Evolutionary conservation across 1,139 yeast species (phyloP), one percentile per base, ranked within the genome.

Genomic region (Candida tunisiensis): DNA sequence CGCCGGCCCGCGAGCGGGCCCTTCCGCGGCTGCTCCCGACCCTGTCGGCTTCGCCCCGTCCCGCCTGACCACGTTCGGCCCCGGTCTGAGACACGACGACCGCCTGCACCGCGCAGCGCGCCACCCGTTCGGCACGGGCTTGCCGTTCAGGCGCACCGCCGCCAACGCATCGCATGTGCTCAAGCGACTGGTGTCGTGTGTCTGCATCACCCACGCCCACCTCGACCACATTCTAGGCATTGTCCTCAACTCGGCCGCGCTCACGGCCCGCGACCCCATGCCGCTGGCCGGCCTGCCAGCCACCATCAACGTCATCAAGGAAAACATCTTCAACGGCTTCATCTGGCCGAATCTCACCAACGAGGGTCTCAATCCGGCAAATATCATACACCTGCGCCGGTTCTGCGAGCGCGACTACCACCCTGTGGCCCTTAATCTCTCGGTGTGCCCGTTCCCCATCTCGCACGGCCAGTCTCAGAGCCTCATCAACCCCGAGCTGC

Each of bases 131-230:
- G 21, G 15, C 25, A 6, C 12, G 10, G 25, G 25, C 8, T 8
- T 14, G 6, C 15, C 24, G 14, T n/a, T 20, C 10, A 8, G 8
- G 10, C 24, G 24, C 39, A 26, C 30, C 44, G 2, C 34, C 1
- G 38, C 38, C 9, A 36, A 39, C 16, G 46, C 71, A 5, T 52
- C 59, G 32, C 45, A 55, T 14, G 41, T 51, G n/a, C 29, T 48
- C n/a, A 36, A 41, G 14, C 31, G 40, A 10, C 32, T 34, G 5
- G 37, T 65, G 11, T 35, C 47, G 15, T 56, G 62, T 18, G 68
- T 67, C 34, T 60, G 78, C 28, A 62, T 83, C 21, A 69, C 94
- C 2, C 95, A 83, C 50, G 70, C 91, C 1, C 95, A 83, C 49
- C 47, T 82, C 29, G 95, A 83, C 48, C 95, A 83, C 46, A 60